Conservation (phyloP, 2,329 filamentous ascomycete genomes). For the Coniochaeta pulveracea region DNA sequence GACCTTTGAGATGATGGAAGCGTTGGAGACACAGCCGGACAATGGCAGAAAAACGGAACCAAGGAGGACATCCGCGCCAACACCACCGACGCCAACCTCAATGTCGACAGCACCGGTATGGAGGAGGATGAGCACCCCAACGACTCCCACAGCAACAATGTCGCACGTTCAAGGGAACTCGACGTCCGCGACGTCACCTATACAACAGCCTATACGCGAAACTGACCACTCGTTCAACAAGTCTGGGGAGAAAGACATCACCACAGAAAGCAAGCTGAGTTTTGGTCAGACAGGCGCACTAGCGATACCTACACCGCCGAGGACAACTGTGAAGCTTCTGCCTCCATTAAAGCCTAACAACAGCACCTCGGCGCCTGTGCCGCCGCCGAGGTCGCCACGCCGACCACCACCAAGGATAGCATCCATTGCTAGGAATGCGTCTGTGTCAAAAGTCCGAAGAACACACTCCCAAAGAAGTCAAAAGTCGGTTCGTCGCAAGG, state of each 20-base stretch:
- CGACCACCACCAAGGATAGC: too few relatives aligned
- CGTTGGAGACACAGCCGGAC: constrained; percentile 15
- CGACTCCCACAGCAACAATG: constrained; percentile 15
- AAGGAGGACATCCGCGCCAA: background rate
- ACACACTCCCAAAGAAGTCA: constrained; percentile 28
- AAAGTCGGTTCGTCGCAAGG: constrained; percentile 11
- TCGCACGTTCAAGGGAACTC: too few relatives aligned
- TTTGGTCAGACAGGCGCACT: too few relatives aligned
- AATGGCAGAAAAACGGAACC: constrained; percentile 12
- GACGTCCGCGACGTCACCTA: too few relatives aligned
- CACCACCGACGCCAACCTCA: too few relatives aligned
- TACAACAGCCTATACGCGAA: constrained; percentile 34
- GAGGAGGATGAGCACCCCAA: background rate
- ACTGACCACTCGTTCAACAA: constrained; percentile 39
- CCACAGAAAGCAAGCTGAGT: constrained; percentile 20
- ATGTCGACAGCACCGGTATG: too few relatives aligned
- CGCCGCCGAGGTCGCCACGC: constrained; percentile 14
- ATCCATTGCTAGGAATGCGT: constrained; percentile 18
- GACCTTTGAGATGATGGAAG: constrained; percentile 17
- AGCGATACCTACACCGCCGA: too few relatives aligned
- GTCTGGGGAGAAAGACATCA: constrained; percentile 29
- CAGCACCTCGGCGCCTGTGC: constrained; percentile 4
- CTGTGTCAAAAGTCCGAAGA: constrained; percentile 24
- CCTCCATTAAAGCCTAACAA: too few relatives aligned
- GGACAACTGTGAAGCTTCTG: constrained; percentile 5